Evolutionary conservation across 2,329 filamentous ascomycete genomes (phyloP).

Genomic region (Aspergillus novoparasiticus): DNA sequence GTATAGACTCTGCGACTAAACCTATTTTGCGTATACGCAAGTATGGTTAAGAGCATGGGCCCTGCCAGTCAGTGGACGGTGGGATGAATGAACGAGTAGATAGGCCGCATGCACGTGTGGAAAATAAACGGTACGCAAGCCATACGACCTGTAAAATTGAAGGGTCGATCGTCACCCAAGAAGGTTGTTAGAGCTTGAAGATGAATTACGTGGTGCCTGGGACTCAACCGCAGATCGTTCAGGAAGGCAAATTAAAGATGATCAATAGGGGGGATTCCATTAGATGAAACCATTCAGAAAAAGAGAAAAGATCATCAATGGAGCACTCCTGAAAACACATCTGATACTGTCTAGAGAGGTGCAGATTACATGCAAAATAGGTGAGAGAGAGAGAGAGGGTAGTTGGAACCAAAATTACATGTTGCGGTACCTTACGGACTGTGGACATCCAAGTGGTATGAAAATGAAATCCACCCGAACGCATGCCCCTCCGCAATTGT

Average conservation of each 20-base stretch:
- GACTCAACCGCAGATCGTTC: constrained; percentile 1
- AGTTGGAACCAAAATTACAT: not conserved
- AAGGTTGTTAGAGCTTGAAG: constrained; percentile 3
- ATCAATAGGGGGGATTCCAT: not conserved
- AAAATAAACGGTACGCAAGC: not conserved
- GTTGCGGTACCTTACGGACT: not conserved
- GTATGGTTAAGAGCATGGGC: not conserved
- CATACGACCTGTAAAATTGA: constrained; percentile 4
- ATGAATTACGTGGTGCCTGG: constrained; percentile 4
- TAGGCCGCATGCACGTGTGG: not conserved
- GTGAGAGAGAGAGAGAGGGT: no score
- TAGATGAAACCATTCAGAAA: not conserved
- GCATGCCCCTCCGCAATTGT: constrained; percentile 7
- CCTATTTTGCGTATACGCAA: not conserved
- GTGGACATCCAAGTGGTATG: no score
- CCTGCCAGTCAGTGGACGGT: not conserved
- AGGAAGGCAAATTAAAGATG: constrained; percentile 1
- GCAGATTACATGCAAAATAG: not conserved
- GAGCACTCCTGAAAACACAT: not conserved
- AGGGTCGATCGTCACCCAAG: constrained; percentile 1
- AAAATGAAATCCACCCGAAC: not conserved
- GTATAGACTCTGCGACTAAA: not conserved
- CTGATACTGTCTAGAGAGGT: not conserved
- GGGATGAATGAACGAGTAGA: not conserved
- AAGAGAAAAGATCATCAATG: not conserved